Evolutionary conservation across 139 green algal genomes (phyloP).

Genomic region (Picochlorum sp.): DNA sequence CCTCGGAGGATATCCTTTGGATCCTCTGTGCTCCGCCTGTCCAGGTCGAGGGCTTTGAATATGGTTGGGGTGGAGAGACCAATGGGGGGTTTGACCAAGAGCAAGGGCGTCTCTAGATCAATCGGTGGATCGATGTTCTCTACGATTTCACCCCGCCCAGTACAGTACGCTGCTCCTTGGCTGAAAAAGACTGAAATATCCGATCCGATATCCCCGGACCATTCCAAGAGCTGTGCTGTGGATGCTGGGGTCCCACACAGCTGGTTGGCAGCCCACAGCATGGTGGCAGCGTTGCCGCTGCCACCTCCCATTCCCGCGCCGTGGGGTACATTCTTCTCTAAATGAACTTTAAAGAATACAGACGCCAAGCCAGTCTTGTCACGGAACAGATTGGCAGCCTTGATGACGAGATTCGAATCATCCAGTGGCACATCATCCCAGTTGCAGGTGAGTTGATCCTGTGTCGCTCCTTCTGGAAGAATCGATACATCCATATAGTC

Average conservation of each 20-base stretch:
- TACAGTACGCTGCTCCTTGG: slow-evolving; percentile 90
- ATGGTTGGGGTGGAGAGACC: slow-evolving; percentile 81
- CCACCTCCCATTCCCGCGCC: slow-evolving; percentile 92
- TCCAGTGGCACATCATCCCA: slow-evolving; percentile 82
- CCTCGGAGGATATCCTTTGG: slow-evolving; percentile 61
- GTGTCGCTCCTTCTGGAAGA: slow-evolving; percentile 26
- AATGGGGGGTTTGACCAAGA: slow-evolving; percentile 86
- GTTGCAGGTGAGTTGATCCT: slow-evolving; percentile 73
- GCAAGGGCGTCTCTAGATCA: slow-evolving; percentile 66
- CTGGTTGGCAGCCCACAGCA: slow-evolving; percentile 93
- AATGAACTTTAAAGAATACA: slow-evolving; percentile 59
- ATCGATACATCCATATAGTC: slow-evolving; percentile 76
- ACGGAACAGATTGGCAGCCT: slow-evolving; percentile 80
- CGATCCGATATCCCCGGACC: slow-evolving; percentile 88
- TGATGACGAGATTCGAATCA: slow-evolving; percentile 88
- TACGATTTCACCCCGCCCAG: slow-evolving; percentile 88
- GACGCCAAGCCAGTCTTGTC: slow-evolving; percentile 52
- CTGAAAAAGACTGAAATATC: slow-evolving; percentile 97
- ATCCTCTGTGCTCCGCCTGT: slow-evolving; percentile 60
- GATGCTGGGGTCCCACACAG: slow-evolving; percentile 64
- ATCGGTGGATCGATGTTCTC: slow-evolving; percentile 78
- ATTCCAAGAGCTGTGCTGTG: slow-evolving; percentile 75
- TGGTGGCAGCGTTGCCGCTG: slow-evolving; percentile 91
- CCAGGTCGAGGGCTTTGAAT: slow-evolving; percentile 88
- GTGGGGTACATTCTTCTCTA: slow-evolving; percentile 89